These are phyloP conservation scores for Begonia peltatifolia DNA, from an alignment of 306 rosid species.

Conservation along the genomic window DNA sequence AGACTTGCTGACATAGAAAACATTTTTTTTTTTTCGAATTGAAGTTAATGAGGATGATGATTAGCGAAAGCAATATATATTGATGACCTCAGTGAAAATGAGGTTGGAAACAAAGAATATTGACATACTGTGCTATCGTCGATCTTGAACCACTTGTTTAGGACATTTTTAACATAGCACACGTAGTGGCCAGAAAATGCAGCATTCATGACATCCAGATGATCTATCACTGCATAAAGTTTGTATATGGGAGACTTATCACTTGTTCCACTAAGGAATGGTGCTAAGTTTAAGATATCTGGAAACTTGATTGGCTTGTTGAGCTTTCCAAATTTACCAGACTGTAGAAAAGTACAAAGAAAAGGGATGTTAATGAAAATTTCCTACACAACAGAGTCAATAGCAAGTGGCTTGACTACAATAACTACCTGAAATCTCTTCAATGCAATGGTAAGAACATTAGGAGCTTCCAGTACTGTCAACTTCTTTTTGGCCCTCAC, in stretches of 20 bases:
- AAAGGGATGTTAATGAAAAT: not conserved
- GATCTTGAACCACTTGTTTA: slow-evolving; percentile 90
- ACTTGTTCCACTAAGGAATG: slow-evolving; percentile 79
- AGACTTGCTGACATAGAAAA: too few species aligned
- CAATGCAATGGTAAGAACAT: slow-evolving; percentile 86
- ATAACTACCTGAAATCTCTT: slow-evolving; percentile 84
- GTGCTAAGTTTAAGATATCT: slow-evolving; percentile 75
- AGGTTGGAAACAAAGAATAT: not conserved
- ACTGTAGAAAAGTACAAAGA: slow-evolving; percentile 29
- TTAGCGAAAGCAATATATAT: not conserved
- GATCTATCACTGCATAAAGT: slow-evolving; percentile 86
- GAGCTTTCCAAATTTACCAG: slow-evolving; percentile 96
- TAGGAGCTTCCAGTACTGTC: slow-evolving; percentile 84
- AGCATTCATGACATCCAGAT: slow-evolving; percentile 87
- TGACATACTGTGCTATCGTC: slow-evolving; percentile 75
- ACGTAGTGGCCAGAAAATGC: slow-evolving; percentile 95
- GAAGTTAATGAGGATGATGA: not conserved
- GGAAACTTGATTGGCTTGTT: slow-evolving; percentile 79
- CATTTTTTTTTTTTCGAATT: too few species aligned
- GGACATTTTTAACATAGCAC: slow-evolving; percentile 71
- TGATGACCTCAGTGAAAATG: not conserved
- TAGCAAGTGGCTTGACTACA: not conserved
- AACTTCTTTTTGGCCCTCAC: slow-evolving; percentile 93
- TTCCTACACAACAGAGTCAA: not conserved
- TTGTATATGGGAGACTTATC: slow-evolving; percentile 75